Evolutionary conservation across 805 yeast species (phyloP).

Genomic region (Suhomyces pyralidae): DNA sequence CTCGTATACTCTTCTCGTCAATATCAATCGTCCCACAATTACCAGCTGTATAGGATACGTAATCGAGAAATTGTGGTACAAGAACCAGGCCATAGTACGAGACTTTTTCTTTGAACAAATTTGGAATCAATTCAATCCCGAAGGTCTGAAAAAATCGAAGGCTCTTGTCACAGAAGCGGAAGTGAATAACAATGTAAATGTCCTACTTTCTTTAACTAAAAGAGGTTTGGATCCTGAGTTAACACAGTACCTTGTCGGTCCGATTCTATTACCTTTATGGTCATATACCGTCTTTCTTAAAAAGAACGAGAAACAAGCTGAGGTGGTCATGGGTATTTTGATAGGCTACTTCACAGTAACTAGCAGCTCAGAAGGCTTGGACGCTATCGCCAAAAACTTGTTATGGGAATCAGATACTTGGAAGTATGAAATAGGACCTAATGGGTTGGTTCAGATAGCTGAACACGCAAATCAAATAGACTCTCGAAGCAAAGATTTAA

Average conservation of each 20-base stretch:
- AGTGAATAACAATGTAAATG: slow-evolving; percentile 62
- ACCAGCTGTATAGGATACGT: slow-evolving; percentile 56
- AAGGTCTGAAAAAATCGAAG: slow-evolving; percentile 8
- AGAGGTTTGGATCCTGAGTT: slow-evolving; percentile 26
- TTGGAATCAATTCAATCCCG: slow-evolving; percentile 46
- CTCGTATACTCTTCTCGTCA: slow-evolving; percentile 53
- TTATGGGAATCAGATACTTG: slow-evolving; percentile 34
- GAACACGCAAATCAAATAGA: slow-evolving; percentile 2
- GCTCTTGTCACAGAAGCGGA: slow-evolving; percentile 44
- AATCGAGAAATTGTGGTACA: slow-evolving; percentile 48
- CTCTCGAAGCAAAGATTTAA: slow-evolving; percentile 16
- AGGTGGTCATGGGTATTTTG: slow-evolving; percentile 35
- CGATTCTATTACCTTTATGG: slow-evolving; percentile 42
- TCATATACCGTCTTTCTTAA: slow-evolving; percentile 40
- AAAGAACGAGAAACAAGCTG: slow-evolving; percentile 25
- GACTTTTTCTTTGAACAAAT: slow-evolving; percentile 59
- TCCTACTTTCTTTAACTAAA: slow-evolving; percentile 59
- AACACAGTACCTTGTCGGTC: slow-evolving; percentile 22
- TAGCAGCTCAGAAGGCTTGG: slow-evolving; percentile 21
- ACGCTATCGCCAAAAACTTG: slow-evolving; percentile 31
- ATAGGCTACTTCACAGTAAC: slow-evolving; percentile 33
- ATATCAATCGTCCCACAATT: slow-evolving; percentile 60
- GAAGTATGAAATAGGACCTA: slow-evolving; percentile 43
- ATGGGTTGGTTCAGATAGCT: slow-evolving; percentile 32
- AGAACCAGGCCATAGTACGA: slow-evolving; percentile 46